Base-by-base conservation (phyloP, 768 basidiomycete genomes). In the Strobilomyces dryophilus region DNA sequence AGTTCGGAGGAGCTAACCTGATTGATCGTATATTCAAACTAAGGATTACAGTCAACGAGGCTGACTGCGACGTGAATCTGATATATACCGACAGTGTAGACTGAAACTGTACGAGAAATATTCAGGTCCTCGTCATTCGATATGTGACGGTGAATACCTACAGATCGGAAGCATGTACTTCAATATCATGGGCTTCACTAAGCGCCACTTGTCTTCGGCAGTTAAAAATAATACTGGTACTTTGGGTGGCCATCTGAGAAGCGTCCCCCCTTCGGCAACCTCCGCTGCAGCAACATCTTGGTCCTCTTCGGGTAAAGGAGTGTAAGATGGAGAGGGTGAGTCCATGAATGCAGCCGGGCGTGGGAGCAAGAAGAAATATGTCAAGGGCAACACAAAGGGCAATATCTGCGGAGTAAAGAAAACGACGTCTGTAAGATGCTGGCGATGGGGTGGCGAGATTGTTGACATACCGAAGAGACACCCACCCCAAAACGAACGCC, bases 101-200 rank as follows among this genome's bases (percentile, higher is more conserved):
- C 79, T 54, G 79, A 80, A 36, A 86, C 86, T 74, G 18, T 21
- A 24, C 11, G 29, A 34, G 40, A 27, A 7, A 47, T 29, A 24
- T 47, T 62, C 63, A 74, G 20, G 8, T 7, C 5, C 34, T 41
- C 45, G 31, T 15, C 44, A 34, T 18, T 36, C n/a, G 12, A 36
- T 12, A 27, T 2, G 8, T n/a, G 43, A 50, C 4, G 11, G 17
- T 9, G 17, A 31, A 42, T 4, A 79, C 90, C 74, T 59, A 92
- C 90, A 91, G 39, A 99, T 72, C 4, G 94, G 95, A n/a, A 94
- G 62, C 95, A 98, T 98, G 66, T 92, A 98, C 57, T 80, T 83
- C 49, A 78, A 51, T 36, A 97, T 66, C 58, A 98, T 71, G 5
- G 95, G 95, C 63, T 78, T 83, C 45, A 91, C 85, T 7, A 99